Base-by-base conservation (phyloP, 1,284 basidiomycete genomes). In the Coniferiporia weirii region DNA sequence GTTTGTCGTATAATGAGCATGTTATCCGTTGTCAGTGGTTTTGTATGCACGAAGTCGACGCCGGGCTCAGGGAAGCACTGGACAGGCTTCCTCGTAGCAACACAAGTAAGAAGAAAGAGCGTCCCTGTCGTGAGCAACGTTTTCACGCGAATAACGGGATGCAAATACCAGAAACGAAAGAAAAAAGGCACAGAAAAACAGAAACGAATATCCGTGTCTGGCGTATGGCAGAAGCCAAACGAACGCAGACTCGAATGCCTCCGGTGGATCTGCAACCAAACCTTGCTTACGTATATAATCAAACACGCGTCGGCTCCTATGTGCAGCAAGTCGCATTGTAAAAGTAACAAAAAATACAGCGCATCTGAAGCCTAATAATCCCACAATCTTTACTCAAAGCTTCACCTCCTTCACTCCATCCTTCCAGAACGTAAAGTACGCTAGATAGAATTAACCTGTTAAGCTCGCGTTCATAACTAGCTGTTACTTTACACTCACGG, bases 351-450 rank as follows among this genome's bases (percentile, higher is more conserved):
- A 12, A 43, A 13, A 43, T 43, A 46, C n/a, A 46, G 17, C n/a
- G 19, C 8, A n/a, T 19, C 44, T 20, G 17, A 8, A 54, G 45
- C 40, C 52, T 36, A 36, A 17, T 38, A 52, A 35, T 54, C 35
- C 35, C 34, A 19, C 50, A 43, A 38, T 34, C 15, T 15, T 20
- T 38, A 12, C 70, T 70, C 68, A 91, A 64, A 86, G 79, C 73
- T 92, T 92, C 62, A 81, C 68, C 70, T 85, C 78, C 75, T 93
- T 91, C 66, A 93, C 73, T 54, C 94, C 94, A 73, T 96, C 84
- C 76, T 90, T 94, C 93, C 93, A 96, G 80, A 95, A 90, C 44
- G 85, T 93, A 75, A 96, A 86, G 76, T 91, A 98, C 71, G 95
- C 91, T 93, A 65, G 43, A 66, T 17, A 1, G 17, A 36, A 44